Evolutionary conservation across 768 basidiomycete species (phyloP), one percentile per base, ranked within the genome.

Genomic region (Suillus bovinus): DNA sequence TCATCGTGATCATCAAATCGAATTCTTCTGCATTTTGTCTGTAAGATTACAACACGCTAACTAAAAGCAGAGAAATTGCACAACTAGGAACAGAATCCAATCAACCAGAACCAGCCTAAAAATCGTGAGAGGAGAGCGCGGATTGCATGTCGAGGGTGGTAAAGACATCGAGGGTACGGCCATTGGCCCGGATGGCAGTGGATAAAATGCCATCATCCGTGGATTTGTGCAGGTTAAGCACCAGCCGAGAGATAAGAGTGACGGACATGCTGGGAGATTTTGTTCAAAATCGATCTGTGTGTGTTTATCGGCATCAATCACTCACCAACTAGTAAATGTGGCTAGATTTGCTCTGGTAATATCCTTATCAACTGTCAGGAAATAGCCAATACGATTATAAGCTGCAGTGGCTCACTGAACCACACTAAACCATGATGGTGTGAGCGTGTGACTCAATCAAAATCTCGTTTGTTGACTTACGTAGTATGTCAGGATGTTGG

Each of bases 161-260:
- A 20, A 52, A 5, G 10, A n/a, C 49, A 52, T 2, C 17, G 10
- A 20, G 20, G 10, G 10, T 20, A 10, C 0, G 1, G 29, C 5
- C 5, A 9, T 52, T 20, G 10, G 31, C 17, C 17, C 5, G 20
- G 49, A 20, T 31, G 20, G 17, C 2, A 5, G 52, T n/a, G 8
- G 61, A 62, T 22, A 59, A 59, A 13, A 65, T 60, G 20, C 53
- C 59, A 5, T 11, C 1, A 11, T 63, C 46, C 5, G 78, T 79
- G n/a, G 71, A 76, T 70, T 78, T 70, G 64, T 84, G 80, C 6
- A 85, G 75, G 69, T 86, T 85, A 46, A 85, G 78, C 77, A 85
- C 81, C 3, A 86, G 76, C 16, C 83, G 83, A 14, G 82, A 84
- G 74, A 84, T 79, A 78, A 84, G 77, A 1, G 78, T 80, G 7